Percentiles rank a stretch among this genome's conserved stretches.
Evolutionary conservation across 202 grass and related monocot genomes (phyloP).

Genomic region (Musa balbisiana): DNA sequence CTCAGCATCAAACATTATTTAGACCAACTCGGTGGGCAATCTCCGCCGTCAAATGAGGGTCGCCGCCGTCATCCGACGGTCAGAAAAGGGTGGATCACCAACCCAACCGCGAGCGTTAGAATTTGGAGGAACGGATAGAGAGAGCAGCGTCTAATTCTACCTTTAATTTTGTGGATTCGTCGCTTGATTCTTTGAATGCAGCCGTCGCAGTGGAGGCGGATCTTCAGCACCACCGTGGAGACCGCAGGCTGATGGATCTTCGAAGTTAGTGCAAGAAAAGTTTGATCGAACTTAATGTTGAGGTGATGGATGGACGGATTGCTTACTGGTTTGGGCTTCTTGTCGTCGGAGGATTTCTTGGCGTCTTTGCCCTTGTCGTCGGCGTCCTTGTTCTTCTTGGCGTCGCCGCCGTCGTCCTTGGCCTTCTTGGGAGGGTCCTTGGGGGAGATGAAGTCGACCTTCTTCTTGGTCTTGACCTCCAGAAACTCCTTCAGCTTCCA

Average conservation of each 20-base stretch:
- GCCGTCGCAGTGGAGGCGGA: slow-evolving; percentile 80
- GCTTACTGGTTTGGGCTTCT: slow-evolving; percentile 61
- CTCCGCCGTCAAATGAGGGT: too few relatives aligned
- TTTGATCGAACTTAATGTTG: neutral
- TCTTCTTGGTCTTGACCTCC: slow-evolving; percentile 55
- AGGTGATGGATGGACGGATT: neutral
- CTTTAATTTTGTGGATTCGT: slow-evolving; percentile 78
- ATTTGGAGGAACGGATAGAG: neutral
- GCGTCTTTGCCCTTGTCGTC: slow-evolving; percentile 12
- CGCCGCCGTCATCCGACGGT: too few relatives aligned
- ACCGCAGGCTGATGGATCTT: slow-evolving; percentile 18
- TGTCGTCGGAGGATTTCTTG: slow-evolving; percentile 6
- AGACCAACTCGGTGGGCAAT: neutral
- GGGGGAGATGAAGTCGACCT: slow-evolving; percentile 56
- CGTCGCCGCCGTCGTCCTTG: neutral
- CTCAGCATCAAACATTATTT: neutral
- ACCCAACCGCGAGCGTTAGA: too few relatives aligned
- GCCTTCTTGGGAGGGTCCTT: slow-evolving; percentile 23
- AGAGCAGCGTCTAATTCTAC: slow-evolving; percentile 18
- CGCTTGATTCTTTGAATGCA: slow-evolving; percentile 61
- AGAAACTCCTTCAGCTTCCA: slow-evolving; percentile 55
- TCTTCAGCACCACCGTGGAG: slow-evolving; percentile 62
- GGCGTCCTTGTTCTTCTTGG: slow-evolving; percentile 7
- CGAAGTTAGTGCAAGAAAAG: neutral
- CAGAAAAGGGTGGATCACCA: too few relatives aligned